phyloP scores from a whole-genome alignment of 2,329 filamentous ascomycete species.

The Clonostachys solani region DNA sequence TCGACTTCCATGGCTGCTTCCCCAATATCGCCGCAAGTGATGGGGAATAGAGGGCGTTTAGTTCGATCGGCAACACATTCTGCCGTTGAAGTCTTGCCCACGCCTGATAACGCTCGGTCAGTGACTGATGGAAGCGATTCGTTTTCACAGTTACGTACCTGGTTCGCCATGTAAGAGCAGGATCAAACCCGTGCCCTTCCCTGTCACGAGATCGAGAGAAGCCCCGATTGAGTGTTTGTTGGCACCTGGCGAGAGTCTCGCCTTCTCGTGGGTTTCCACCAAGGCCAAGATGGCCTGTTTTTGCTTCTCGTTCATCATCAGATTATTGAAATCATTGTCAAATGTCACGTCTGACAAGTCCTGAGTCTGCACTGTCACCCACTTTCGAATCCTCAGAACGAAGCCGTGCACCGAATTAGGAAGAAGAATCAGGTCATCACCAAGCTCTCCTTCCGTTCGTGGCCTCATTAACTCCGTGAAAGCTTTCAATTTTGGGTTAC shows the following conservation, averaged over 20 bases:
- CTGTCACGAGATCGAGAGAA: slow-evolving; percentile 37
- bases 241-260: background rate
- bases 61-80: slow-evolving; percentile 48
- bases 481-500: background rate
- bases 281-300: slow-evolving; percentile 6
- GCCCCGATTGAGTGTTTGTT: background rate
- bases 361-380: slow-evolving; percentile 4
- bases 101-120: slow-evolving; percentile 30
- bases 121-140: slow-evolving; percentile 30
- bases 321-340: slow-evolving; percentile 7
- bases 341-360: slow-evolving; percentile 4
- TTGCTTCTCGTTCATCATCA: slow-evolving; percentile 7
- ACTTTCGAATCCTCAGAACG: slow-evolving; percentile 5
- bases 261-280: slow-evolving; percentile 8
- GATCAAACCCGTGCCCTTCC: slow-evolving; percentile 44
- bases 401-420: slow-evolving; percentile 4
- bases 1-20: slow-evolving; percentile 31
- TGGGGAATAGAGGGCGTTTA: slow-evolving; percentile 43
- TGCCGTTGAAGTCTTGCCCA: slow-evolving; percentile 53
- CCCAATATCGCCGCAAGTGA: slow-evolving; percentile 45
- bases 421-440: slow-evolving; percentile 4
- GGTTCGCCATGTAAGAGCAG: slow-evolving; percentile 42
- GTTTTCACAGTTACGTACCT: slow-evolving; percentile 18
- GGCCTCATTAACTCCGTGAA: background rate
- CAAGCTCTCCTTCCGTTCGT: background rate